Evolutionary conservation across 1,139 yeast genomes (phyloP).

Genomic region (Taphrina sp.): DNA sequence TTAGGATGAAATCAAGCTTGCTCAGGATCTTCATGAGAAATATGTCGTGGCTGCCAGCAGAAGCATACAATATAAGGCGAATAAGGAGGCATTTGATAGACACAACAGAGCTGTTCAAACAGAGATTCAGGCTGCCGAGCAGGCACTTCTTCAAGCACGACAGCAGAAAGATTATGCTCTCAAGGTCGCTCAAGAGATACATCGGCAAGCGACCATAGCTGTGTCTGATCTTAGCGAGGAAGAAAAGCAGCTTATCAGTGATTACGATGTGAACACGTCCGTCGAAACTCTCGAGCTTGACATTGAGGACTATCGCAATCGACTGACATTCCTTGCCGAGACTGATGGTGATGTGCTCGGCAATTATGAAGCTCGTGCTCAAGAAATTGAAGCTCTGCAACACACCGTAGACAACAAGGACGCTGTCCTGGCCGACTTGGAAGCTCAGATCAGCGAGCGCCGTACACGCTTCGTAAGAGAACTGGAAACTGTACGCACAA

Average conservation of each 20-base stretch:
- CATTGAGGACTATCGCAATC: constrained; percentile 42
- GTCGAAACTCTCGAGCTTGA: constrained; percentile 41
- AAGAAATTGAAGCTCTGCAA: constrained; percentile 43
- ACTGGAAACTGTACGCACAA: constrained; percentile 52
- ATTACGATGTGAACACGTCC: constrained; percentile 25
- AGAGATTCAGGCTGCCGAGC: constrained; percentile 19
- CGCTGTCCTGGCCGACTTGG: constrained; percentile 43
- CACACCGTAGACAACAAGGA: constrained; percentile 42
- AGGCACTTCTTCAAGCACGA: constrained; percentile 14
- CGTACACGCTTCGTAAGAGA: constrained; percentile 59
- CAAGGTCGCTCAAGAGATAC: constrained; percentile 7
- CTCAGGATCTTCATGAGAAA: constrained; percentile 12
- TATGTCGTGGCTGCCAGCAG: neutral
- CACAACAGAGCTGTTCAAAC: constrained; percentile 10
- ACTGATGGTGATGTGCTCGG: constrained; percentile 38
- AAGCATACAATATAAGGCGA: constrained; percentile 16
- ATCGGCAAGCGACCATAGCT: constrained; percentile 3
- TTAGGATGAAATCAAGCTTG: constrained; percentile 9
- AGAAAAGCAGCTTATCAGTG: constrained; percentile 4
- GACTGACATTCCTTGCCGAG: constrained; percentile 42
- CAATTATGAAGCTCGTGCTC: constrained; percentile 41
- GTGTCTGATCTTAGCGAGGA: constrained; percentile 7
- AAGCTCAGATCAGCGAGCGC: constrained; percentile 48
- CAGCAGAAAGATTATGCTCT: neutral
- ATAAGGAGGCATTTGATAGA: constrained; percentile 17